phyloP scores from a whole-genome alignment of 345 rosid species.

The Corchorus olitorius region DNA sequence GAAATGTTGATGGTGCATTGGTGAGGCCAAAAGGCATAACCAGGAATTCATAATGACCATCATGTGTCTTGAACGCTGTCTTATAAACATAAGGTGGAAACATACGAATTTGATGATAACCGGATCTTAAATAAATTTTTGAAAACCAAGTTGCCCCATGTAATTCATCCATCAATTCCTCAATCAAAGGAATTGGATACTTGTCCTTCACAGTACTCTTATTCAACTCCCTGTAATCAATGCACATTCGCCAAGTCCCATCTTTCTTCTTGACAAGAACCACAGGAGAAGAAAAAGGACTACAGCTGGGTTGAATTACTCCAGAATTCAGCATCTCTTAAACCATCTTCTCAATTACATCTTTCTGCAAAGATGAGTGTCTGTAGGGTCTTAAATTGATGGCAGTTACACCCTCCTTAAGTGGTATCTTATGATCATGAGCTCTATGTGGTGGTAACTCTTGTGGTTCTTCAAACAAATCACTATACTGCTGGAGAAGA shows the following conservation, averaged over 20 bases:
- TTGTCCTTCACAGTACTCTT: not conserved
- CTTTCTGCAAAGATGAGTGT: not conserved
- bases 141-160: not conserved
- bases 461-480: not conserved
- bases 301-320: not conserved
- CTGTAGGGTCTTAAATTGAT: not conserved
- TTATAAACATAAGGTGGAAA: not conserved
- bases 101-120: not conserved
- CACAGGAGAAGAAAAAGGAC: not conserved
- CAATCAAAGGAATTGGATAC: not conserved
- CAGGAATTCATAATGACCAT: not conserved
- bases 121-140: not conserved
- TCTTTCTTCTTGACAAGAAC: not conserved
- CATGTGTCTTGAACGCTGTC: not conserved
- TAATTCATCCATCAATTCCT: not conserved
- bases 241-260: not conserved
- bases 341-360: not conserved
- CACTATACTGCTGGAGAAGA: not conserved
- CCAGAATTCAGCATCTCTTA: not conserved
- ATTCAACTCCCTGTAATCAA: not conserved
- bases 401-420: not conserved
- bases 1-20: not conserved
- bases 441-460: not conserved
- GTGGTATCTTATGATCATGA: not conserved
- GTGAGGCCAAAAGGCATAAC: conserved; percentile 1